Evolutionary conservation across 2,329 filamentous ascomycete species (phyloP).

Genomic region (Tolypocladium ophioglossoides): DNA sequence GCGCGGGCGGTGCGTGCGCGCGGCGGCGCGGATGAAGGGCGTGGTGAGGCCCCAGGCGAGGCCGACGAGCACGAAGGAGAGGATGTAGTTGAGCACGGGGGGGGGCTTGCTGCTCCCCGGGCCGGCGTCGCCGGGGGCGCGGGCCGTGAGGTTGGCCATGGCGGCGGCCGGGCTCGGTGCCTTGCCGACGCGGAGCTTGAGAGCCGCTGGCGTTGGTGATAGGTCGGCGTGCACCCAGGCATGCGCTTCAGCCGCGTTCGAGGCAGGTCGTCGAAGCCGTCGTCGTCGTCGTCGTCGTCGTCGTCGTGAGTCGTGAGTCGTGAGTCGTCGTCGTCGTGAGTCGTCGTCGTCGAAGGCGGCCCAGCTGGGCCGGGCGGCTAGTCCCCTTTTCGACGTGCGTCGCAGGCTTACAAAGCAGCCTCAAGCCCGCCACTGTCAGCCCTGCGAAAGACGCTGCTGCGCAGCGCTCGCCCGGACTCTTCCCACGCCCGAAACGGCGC

Average conservation of each 20-base stretch:
- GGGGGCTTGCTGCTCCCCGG: background rate
- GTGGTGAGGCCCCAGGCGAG: conserved; percentile 90
- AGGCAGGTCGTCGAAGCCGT: background rate
- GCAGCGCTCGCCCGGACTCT: no score
- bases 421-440: no score
- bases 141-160: background rate
- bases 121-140: background rate
- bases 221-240: background rate
- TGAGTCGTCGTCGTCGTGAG: background rate
- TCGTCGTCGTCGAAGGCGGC: background rate
- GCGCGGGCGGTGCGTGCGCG: conserved; percentile 60
- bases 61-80: conserved; percentile 84
- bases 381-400: background rate
- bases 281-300: background rate
- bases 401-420: background rate
- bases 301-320: no score
- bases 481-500: no score
- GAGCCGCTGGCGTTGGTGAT: background rate
- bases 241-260: background rate
- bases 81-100: conserved; percentile 60
- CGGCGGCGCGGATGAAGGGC: conserved; percentile 81
- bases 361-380: background rate
- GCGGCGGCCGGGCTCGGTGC: background rate
- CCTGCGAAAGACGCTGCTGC: background rate
- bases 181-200: background rate